These are phyloP conservation scores for Solanum ossicruentum DNA, from an alignment of 257 asterid genomes.

Conservation along the genomic window DNA sequence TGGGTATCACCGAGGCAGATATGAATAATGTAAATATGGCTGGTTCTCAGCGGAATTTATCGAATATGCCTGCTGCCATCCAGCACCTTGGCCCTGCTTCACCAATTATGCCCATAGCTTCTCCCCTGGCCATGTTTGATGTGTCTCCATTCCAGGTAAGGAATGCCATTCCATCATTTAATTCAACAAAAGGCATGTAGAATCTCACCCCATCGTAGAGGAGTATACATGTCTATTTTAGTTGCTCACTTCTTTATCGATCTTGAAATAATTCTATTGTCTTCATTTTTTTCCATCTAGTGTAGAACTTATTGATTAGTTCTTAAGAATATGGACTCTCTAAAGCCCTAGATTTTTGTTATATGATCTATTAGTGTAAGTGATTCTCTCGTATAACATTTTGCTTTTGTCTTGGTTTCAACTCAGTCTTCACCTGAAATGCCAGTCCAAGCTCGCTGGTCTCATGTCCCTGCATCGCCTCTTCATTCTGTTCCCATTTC, in stretches of 20 bases:
- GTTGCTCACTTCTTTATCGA: not conserved
- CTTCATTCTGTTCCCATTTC: conserved; percentile 51
- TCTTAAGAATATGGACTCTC: not conserved
- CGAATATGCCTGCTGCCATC: conserved; percentile 44
- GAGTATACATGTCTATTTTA: not conserved
- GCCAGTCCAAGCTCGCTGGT: conserved; percentile 73
- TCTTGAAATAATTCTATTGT: not conserved
- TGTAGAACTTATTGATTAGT: not conserved
- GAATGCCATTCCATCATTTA: not conserved
- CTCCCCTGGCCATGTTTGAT: conserved; percentile 82
- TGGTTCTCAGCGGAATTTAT: conserved; percentile 41
- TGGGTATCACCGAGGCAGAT: conserved; percentile 52
- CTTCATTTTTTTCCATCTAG: not conserved
- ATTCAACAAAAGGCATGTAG: not conserved
- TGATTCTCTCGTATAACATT: not conserved
- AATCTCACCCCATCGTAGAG: not conserved
- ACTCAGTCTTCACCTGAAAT: conserved; percentile 62
- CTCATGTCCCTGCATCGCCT: conserved; percentile 56
- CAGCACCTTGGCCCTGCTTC: conserved; percentile 92
- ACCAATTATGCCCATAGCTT: conserved; percentile 68
- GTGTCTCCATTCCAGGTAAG: conserved; percentile 85
- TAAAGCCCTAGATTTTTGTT: not conserved
- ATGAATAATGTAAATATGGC: conserved; percentile 35
- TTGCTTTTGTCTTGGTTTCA: not conserved
- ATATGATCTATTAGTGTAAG: not conserved